Evolutionary conservation across 139 green algal species (phyloP).

Genomic region (Volvox reticuliferus): DNA sequence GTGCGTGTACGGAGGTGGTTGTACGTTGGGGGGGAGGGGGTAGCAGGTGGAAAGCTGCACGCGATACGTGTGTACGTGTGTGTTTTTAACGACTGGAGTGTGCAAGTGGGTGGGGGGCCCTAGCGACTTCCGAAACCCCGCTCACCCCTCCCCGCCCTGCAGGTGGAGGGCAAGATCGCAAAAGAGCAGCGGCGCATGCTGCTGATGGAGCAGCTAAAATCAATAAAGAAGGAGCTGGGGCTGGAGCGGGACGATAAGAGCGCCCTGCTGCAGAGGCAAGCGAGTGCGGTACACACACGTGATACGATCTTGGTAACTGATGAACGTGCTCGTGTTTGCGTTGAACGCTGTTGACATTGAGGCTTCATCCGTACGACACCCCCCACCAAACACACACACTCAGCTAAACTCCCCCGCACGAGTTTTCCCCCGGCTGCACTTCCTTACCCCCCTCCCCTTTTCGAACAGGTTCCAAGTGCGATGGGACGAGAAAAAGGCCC

Average conservation of each 20-base stretch:
- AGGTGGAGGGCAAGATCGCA: conserved; percentile 97
- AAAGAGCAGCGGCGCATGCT: conserved; percentile 97
- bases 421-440: too few relatives aligned
- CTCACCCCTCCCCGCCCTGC: conserved; percentile 29
- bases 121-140: too few relatives aligned
- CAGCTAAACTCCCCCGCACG: not conserved
- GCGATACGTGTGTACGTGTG: not conserved
- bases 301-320: too few relatives aligned
- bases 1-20: conserved; percentile 45
- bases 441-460: not conserved
- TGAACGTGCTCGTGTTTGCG: not conserved
- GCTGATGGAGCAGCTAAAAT: conserved; percentile 98
- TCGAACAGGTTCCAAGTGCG: conserved; percentile 56
- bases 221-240: conserved; percentile 98
- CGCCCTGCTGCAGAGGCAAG: conserved; percentile 86
- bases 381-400: not conserved
- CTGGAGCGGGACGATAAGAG: conserved; percentile 98
- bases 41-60: too few relatives aligned
- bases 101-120: too few relatives aligned
- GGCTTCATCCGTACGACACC: too few relatives aligned
- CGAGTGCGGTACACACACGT: too few relatives aligned
- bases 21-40: too few relatives aligned
- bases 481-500: conserved; percentile 63
- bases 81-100: too few relatives aligned
- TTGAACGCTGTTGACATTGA: not conserved